Percentiles rank a stretch among this genome's conserved stretches.
phyloP scores from a whole-genome alignment of 306 rosid genomes.

The Castanea sativa region DNA sequence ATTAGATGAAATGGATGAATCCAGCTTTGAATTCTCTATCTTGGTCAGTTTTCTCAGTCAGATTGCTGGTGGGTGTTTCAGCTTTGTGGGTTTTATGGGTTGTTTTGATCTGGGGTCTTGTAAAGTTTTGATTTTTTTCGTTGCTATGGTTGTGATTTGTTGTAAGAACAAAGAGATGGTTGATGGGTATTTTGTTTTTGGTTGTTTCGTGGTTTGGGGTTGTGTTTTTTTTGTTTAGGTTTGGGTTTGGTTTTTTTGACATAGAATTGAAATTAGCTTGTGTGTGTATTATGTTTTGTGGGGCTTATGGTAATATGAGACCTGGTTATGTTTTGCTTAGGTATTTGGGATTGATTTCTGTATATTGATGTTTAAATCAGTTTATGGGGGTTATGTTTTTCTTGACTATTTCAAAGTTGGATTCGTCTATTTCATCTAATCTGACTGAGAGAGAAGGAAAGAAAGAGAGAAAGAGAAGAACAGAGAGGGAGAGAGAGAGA shows the following conservation, averaged over 20 bases:
- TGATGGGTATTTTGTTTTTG: background rate
- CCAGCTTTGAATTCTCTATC: no score
- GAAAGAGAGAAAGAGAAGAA: no score
- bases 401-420: background rate
- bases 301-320: background rate
- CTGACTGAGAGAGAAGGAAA: no score
- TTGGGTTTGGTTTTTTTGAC: background rate
- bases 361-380: background rate
- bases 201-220: background rate
- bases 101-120: background rate
- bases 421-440: no score
- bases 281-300: background rate
- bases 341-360: background rate
- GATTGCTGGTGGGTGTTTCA: background rate
- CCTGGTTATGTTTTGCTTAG: background rate
- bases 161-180: background rate
- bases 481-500: no score
- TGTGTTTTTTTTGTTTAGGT: background rate
- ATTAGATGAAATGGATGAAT: no score
- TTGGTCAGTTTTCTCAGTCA: no score
- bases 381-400: slow-evolving; percentile 3
- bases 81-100: background rate
- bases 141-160: background rate
- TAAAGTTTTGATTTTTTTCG: background rate
- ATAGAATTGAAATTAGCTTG: background rate